phyloP scores from a whole-genome alignment of 2,329 filamentous ascomycete species.

The Ceratocystis smalleyi region DNA sequence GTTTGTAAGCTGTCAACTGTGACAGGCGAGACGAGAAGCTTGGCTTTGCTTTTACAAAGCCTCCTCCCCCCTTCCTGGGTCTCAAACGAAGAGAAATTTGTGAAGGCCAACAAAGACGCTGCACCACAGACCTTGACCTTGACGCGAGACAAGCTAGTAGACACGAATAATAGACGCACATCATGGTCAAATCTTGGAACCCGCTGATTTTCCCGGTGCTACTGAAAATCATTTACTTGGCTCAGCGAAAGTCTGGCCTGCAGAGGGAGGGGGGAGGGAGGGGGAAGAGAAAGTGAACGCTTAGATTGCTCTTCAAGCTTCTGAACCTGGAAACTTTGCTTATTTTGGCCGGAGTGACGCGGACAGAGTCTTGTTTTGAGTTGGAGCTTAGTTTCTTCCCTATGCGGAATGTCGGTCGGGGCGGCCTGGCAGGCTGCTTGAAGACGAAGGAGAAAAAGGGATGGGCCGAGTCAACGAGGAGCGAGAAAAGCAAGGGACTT shows the following conservation, averaged over 20 bases:
- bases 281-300: background rate
- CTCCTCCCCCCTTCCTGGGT: background rate
- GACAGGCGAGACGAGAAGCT: constrained; percentile 1
- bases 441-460: background rate
- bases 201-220: background rate
- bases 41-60: background rate
- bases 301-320: too few species aligned
- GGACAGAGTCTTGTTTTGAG: too few species aligned
- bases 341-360: too few species aligned
- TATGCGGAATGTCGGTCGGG: too few species aligned
- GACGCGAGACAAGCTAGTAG: background rate
- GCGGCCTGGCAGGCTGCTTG: background rate
- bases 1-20: background rate
- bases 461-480: background rate
- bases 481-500: background rate
- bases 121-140: too few species aligned
- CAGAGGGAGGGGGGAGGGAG: background rate
- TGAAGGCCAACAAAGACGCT: too few species aligned
- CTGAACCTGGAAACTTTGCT: too few species aligned
- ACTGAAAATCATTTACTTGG: background rate
- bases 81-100: background rate
- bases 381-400: too few species aligned
- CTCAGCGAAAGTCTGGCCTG: background rate
- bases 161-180: background rate
- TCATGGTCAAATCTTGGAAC: background rate